These are phyloP conservation scores for sweet orange (Citrus sinensis) DNA, from an alignment of 345 rosid genomes.

Conservation along the genomic window DNA sequence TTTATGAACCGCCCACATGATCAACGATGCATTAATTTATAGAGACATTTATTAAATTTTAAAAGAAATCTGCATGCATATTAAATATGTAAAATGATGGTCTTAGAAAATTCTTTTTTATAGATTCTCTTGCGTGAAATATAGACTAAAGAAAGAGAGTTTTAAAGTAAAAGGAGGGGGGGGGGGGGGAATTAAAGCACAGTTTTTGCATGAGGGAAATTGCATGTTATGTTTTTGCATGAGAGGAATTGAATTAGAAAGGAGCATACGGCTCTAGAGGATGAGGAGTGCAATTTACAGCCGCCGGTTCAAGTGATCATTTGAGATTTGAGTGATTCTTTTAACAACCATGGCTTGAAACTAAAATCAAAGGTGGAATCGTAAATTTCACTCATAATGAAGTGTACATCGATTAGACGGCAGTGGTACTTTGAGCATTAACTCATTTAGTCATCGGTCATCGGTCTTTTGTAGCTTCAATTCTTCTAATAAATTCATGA, in stretches of 20 bases:
- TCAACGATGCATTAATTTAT: background rate
- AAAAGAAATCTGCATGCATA: background rate
- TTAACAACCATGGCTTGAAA: background rate
- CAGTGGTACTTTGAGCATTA: constrained; percentile 7
- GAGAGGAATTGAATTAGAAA: background rate
- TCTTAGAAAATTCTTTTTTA: too few species aligned
- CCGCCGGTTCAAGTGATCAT: background rate
- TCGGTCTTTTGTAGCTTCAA: background rate
- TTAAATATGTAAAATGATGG: background rate
- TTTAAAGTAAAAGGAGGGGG: too few species aligned
- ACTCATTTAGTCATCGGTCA: background rate
- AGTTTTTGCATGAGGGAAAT: too few species aligned
- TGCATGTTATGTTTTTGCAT: too few species aligned
- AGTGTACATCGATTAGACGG: constrained; percentile 5
- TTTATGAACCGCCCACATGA: background rate
- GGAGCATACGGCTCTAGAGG: background rate
- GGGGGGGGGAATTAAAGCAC: too few species aligned
- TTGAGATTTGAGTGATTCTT: too few species aligned
- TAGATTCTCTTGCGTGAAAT: background rate
- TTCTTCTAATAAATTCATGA: background rate
- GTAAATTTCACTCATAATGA: too few species aligned
- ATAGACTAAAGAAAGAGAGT: background rate
- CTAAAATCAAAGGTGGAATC: too few species aligned
- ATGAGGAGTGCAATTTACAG: background rate
- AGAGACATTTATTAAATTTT: background rate